Conservation (phyloP, 768 basidiomycete genomes). For the Bullera alba region DNA sequence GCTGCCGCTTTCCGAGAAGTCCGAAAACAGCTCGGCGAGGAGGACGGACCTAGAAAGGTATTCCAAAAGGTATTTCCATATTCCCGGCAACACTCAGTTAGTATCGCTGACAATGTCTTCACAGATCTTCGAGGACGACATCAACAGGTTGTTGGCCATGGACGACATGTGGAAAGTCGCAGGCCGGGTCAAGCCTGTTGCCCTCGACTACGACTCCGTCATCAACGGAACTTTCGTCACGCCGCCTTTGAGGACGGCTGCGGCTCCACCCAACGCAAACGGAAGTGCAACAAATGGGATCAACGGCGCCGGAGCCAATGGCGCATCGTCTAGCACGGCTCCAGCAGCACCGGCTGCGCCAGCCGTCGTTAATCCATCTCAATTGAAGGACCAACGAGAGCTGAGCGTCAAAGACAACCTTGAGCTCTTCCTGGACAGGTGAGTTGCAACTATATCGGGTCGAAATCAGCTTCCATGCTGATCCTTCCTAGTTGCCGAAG, state of each 20-base stretch:
- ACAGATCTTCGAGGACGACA: constrained; percentile 82
- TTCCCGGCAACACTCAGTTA: neutral
- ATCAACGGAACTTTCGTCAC: constrained; percentile 56
- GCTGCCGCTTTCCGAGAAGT: constrained; percentile 80
- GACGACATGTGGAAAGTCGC: constrained; percentile 83
- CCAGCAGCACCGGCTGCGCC: constrained; percentile 17
- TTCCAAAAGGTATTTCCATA: constrained; percentile 70
- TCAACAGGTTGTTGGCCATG: constrained; percentile 83
- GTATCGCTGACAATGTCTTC: constrained; percentile 4
- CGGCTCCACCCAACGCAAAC: constrained; percentile 6
- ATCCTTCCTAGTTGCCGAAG: constrained; percentile 60
- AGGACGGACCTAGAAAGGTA: constrained; percentile 59
- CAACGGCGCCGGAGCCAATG: constrained; percentile 8
- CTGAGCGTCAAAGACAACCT: constrained; percentile 74
- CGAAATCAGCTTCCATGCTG: neutral
- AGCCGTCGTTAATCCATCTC: constrained; percentile 1
- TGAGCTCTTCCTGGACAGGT: constrained; percentile 79
- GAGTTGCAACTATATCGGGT: constrained; percentile 8
- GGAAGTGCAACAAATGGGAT: constrained; percentile 37
- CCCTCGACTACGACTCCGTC: constrained; percentile 75
- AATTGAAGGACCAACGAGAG: constrained; percentile 72
- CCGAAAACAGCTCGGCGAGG: constrained; percentile 57
- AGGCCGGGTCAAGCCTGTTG: constrained; percentile 72
- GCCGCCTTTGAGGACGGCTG: constrained; percentile 41
- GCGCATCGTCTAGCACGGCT: constrained; percentile 28